Base-by-base conservation (phyloP, 2,329 filamentous ascomycete species). In the Fusarium euwallaceae region DNA sequence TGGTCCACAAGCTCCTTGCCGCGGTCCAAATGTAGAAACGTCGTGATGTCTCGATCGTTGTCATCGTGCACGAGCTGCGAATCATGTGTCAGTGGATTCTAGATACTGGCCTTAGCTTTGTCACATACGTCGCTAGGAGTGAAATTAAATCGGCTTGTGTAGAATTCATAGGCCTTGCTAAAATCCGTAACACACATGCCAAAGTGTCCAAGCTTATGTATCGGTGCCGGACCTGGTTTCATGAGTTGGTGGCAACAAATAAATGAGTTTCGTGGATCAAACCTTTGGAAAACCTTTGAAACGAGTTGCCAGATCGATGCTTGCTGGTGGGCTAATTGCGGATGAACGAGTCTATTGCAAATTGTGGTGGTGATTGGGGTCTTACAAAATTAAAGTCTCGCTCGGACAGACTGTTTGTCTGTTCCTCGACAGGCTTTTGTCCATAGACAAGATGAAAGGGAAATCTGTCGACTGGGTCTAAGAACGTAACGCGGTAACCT, bases 161-260 rank as follows among this genome's bases (percentile, higher is more conserved):
- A 89, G 75, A 89, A 90, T n/a, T 86, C 83, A 76, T 84, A 86
- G 16, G 82, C 79, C 70, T 84, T 84, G 64, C 84, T 84, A 77
- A 86, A 89, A 77, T 88, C 80, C 14, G 87, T 89, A 39, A 88
- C 85, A 72, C 87, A 88, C 70, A 88, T 82, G 69, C 88, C 88
- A 67, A 88, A 89, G 75, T 89, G 88, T 16, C 88, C 88, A 1
- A 89, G 80, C 79, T 89, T 89, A 79, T 89, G 87, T 20, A 89
- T 79, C 0, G 84, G 83, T 1, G 85, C 85, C 5, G 86, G 86
- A 1, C 85, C 81, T 43, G n/a, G 16, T 43, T 43, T 43, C 2
- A 43, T 43, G 8, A 43, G 39, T 6, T 32, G 9, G 29, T 32
- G 29, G 29, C 10, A 32, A 32, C 29, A 32, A 32, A 29, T 86